These are phyloP conservation scores for Leptographium galeiforme DNA, from an alignment of 2,329 filamentous ascomycete genomes.

Conservation along the genomic window DNA sequence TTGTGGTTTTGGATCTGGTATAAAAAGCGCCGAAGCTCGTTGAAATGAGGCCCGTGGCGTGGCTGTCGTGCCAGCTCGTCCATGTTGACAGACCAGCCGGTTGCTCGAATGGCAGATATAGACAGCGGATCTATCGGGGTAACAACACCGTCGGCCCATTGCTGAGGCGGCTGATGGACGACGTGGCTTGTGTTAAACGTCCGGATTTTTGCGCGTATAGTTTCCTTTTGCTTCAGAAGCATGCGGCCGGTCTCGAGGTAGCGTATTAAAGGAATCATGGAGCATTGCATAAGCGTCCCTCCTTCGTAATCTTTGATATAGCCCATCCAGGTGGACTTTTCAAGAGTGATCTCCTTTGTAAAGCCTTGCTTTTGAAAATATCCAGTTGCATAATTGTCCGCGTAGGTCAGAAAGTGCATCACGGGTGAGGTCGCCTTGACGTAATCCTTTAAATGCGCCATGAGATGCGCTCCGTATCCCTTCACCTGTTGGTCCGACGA, in stretches of 20 bases:
- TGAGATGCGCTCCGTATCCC: constrained; percentile 92
- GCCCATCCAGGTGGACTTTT: constrained; percentile 90
- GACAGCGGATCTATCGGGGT: constrained; percentile 69
- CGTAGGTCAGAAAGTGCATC: constrained; percentile 98
- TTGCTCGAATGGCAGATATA: constrained; percentile 78
- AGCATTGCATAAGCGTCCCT: constrained; percentile 98
- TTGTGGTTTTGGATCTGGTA: constrained; percentile 92
- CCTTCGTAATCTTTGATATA: constrained; percentile 99
- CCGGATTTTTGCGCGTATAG: constrained; percentile 86
- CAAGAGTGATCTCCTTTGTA: constrained; percentile 93
- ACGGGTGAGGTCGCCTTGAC: constrained; percentile 93
- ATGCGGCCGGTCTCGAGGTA: constrained; percentile 89
- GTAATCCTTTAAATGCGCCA: constrained; percentile 96
- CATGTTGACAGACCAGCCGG: constrained; percentile 96
- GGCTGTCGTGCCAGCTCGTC: constrained; percentile 90
- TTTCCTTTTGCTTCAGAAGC: constrained; percentile 94
- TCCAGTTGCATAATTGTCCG: constrained; percentile 96
- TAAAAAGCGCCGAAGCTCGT: constrained; percentile 79
- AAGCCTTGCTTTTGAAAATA: constrained; percentile 99
- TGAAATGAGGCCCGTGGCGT: constrained; percentile 92
- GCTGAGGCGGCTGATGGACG: constrained; percentile 69
- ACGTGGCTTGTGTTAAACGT: constrained; percentile 82
- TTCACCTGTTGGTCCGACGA: constrained; percentile 97
- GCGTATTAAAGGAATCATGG: constrained; percentile 86
- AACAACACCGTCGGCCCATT: constrained; percentile 55